Conservation (phyloP, 371 early-diverging fungal species). For the Rhizopus arrhizus region DNA sequence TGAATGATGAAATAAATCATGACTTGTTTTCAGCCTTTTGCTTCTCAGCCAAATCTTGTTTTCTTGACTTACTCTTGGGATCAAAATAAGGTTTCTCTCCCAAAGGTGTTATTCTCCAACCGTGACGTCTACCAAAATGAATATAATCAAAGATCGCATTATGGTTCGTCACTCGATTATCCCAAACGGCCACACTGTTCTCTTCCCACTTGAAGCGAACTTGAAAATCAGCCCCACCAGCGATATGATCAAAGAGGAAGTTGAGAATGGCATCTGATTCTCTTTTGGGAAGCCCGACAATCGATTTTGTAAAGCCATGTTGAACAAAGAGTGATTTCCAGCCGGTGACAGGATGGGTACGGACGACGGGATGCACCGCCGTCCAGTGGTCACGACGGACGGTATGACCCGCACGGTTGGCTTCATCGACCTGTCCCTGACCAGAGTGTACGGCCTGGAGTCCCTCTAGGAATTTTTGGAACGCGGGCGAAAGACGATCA, state of each 20-base stretch:
- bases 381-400: constrained; percentile 50
- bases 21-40: background rate
- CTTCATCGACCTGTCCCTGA: constrained; percentile 46
- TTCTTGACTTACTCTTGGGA: constrained; percentile 43
- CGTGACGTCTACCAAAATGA: constrained; percentile 47
- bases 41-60: constrained; percentile 21
- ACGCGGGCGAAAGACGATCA: constrained; percentile 62
- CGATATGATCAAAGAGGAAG: constrained; percentile 44
- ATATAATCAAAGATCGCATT: constrained; percentile 60
- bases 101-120: constrained; percentile 54
- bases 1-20: background rate
- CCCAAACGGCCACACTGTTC: constrained; percentile 72
- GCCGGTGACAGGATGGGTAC: constrained; percentile 74
- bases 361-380: constrained; percentile 58
- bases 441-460: constrained; percentile 66
- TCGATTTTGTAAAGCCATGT: constrained; percentile 61
- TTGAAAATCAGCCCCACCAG: constrained; percentile 59
- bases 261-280: constrained; percentile 63
- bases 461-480: constrained; percentile 61
- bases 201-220: constrained; percentile 67
- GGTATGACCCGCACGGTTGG: constrained; percentile 37
- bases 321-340: constrained; percentile 70
- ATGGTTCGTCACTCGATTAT: constrained; percentile 60
- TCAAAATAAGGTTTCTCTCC: constrained; percentile 64
- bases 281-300: constrained; percentile 53